Evolutionary conservation across 176 grass and related monocot species (phyloP), one percentile per base, ranked within the genome.

Genomic region (Avena atlantica): DNA sequence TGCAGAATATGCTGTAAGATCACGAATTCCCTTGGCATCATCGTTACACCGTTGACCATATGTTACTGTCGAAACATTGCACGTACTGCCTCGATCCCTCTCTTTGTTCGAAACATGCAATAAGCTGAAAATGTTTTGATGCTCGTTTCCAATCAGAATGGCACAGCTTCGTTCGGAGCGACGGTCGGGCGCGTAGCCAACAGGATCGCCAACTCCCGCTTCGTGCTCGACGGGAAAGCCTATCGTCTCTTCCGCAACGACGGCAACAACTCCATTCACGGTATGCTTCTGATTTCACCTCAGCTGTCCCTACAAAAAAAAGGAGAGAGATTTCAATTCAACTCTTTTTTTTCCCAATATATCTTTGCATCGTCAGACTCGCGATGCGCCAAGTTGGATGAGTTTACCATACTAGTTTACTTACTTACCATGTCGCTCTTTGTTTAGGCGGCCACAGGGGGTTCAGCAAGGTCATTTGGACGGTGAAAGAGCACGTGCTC

Each of bases 261-360:
- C 73, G 95, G 91, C 82, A 91, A 93, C 16, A 97, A 97, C 88
- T 84, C 95, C 0, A 61, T 97, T 53, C 95, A 97, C 78, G 92
- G 92, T 97, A 86, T 1, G 74, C 51, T 86, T 85, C 5, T 42
- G 40, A 42, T 42, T 42, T 42, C 40, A 42, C 40, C 40, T 42
- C 40, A 42, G 1, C 40, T 42, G 40, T 42, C 40, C 40, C 40
- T 42, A 4, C 40, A 42, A 42, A 6, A 42, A 42, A 42, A 42
- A 1, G 37, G 6, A 5, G 40, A 40, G 4, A 16, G 29, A 37
- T 9, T 53, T 59, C 23, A 6, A 2, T 11, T 34, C 20, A 72
- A 0, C 27, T 89, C 16, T n/a, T 71, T 71, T 34, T 34, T 5
- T 17, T 15, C 15, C 8, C n/a, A 51, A 16, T 20, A 19, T 31